These are phyloP conservation scores for Cicer bijugum DNA, from an alignment of 306 rosid species.

Conservation along the genomic window DNA sequence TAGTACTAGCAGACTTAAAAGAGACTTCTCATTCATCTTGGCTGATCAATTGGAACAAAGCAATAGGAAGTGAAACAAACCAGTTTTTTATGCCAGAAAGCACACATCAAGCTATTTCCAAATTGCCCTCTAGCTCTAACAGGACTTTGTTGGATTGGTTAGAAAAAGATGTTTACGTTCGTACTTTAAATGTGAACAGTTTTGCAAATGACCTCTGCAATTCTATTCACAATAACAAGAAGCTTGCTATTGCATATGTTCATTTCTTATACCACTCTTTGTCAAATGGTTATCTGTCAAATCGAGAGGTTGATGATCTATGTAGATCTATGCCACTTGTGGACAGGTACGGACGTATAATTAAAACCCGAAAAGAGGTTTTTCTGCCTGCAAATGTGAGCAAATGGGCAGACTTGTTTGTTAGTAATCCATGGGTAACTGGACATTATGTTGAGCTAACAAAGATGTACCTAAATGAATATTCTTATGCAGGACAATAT, in stretches of 20 bases:
- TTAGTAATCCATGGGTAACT: slow-evolving; percentile 65
- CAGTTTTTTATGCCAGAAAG: slow-evolving; percentile 58
- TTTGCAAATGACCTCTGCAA: slow-evolving; percentile 48
- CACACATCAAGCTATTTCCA: slow-evolving; percentile 56
- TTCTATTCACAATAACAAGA: slow-evolving; percentile 28
- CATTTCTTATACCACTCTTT: slow-evolving; percentile 67
- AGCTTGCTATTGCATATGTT: slow-evolving; percentile 49
- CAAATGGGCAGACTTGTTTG: slow-evolving; percentile 67
- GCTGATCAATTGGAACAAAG: slow-evolving; percentile 61
- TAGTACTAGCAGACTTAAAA: slow-evolving; percentile 39
- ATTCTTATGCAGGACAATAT: slow-evolving; percentile 47
- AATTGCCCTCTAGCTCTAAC: not conserved
- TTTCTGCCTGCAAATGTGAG: slow-evolving; percentile 72
- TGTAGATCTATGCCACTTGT: slow-evolving; percentile 62
- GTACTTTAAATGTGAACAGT: not conserved
- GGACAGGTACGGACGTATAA: slow-evolving; percentile 56
- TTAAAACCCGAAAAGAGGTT: slow-evolving; percentile 37
- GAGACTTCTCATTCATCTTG: slow-evolving; percentile 51
- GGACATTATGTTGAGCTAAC: slow-evolving; percentile 62
- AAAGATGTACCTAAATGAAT: slow-evolving; percentile 51
- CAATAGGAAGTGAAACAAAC: slow-evolving; percentile 44
- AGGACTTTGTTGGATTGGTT: slow-evolving; percentile 56
- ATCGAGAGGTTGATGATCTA: slow-evolving; percentile 21
- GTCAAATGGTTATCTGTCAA: slow-evolving; percentile 27
- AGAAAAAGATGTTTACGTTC: slow-evolving; percentile 27